Evolutionary conservation across 148 eudicot species (phyloP), one percentile per base, ranked within the genome.

Genomic region (Dianthus caryophyllus): DNA sequence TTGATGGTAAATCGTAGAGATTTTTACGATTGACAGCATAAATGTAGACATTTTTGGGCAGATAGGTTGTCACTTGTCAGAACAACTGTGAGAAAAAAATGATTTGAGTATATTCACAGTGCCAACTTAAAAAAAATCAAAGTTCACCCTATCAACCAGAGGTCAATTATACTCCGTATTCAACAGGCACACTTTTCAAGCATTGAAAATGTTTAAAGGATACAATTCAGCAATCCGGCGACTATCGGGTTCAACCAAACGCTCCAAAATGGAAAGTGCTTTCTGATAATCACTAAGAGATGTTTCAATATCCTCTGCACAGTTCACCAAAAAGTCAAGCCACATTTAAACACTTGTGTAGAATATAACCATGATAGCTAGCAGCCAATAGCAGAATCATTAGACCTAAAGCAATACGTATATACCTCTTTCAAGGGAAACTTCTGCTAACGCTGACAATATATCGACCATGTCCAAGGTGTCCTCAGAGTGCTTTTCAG

Each of bases 281-380:
- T 85, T 90, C 71, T 81, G 78, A 73, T 90, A 94, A 82, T 94
- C 99, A 74, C 88, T 76, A 9, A 88, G 87, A 64, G 99, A 86
- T 76, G 96, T 88, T 68, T 94, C 93, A 72, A 94, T 71, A 76
- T 94, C 97, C 96, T 88, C 99, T 94, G 84, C 79, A 74, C 25
- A 55, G 70, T 44, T 2, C 65, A 61, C 15, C 15, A 55, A 55
- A 75, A 63, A 17, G 44, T 25, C 53, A 67, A 18, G 69, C 26
- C 22, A 51, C 22, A 38, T 52, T 21, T 10, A 24, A 47, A 31
- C 11, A 26, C 46, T 39, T 24, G 16, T 36, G 27, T 21, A 13
- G 30, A 58, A 30, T 13, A 36, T 2, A 3, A 14, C 52, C 26
- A 68, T 2, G 50, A 64, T n/a, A 61, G 59, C 36, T 25, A 61